Evolutionary conservation across 306 rosid genomes (phyloP), one percentile per base, ranked within the genome.

Genomic region (Phaseolus lunatus): DNA sequence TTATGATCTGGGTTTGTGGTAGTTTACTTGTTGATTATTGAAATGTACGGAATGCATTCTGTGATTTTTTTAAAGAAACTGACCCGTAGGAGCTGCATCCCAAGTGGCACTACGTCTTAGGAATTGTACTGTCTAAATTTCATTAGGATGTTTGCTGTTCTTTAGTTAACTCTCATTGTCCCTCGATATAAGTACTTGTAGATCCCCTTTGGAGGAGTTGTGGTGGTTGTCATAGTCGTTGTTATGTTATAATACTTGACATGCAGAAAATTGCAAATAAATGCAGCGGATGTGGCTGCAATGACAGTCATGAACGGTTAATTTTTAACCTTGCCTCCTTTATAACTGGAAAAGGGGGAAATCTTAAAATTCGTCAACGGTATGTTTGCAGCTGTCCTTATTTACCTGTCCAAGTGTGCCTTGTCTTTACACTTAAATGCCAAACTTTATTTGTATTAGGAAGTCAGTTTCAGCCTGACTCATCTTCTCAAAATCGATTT

Each of bases 1-100:
- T 18, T 11, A 67, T 81, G 85, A 73, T 77, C 80, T 45, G 47
- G 16, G 35, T 53, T 81, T 64, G 78, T 31, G 1, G 68, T 26
- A 59, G 37, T 45, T 54, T 31, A 14, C 12, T 73, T 41, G 27
- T 33, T 80, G 71, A 3, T 57, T 58, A 57, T 20, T 73, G 44
- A 73, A 31, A 49, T 71, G 45, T 31, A 45, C 5, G 16, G 22
- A 33, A 6, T 59, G 45, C 16, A 35, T 78, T 59, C 45, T 70
- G 49, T 59, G 18, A 13, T 78, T 22, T 5, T 31, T 29, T 29
- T 31, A 31, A 31, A 31, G 5, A 70, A 41, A 10, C 37, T 24
- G 11, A 9, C 37, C 16, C 26, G 3, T n/a, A 49, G n/a, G 63
- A 56, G 39, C 26, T 72, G 54, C 16, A 31, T 62, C 24, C 50